A percentile compares a stretch with the other conserved stretches of the same genome.
Evolutionary conservation across 345 rosid species (phyloP).

Genomic region (Turnera subulata): DNA sequence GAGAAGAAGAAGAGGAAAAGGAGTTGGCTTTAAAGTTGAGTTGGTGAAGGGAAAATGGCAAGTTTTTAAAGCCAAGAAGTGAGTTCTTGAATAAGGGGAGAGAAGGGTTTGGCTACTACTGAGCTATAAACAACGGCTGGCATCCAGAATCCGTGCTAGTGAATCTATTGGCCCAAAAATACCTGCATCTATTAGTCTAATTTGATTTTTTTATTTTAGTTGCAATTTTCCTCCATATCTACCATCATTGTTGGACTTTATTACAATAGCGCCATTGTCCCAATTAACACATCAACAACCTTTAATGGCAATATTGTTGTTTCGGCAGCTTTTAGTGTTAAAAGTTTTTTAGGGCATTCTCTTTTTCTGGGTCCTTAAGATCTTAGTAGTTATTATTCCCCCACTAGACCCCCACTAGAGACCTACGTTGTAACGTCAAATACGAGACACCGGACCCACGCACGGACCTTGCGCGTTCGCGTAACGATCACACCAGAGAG

Average conservation of each 20-base stretch:
- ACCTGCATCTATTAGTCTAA: conserved; percentile 16
- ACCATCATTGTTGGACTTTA: background rate
- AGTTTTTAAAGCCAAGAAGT: conserved; percentile 7
- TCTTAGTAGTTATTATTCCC: background rate
- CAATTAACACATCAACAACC: too few species aligned
- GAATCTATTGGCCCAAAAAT: conserved; percentile 43
- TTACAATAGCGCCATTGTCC: conserved; percentile 9
- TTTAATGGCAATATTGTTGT: too few species aligned
- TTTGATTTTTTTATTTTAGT: background rate
- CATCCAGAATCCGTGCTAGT: conserved; percentile 29
- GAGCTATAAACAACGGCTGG: too few species aligned
- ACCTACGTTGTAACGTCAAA: conserved; percentile 16
- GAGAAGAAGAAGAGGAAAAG: background rate
- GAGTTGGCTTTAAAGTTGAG: conserved; percentile 9
- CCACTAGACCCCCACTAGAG: conserved; percentile 16
- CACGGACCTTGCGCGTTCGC: conserved; percentile 36
- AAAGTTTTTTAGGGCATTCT: too few species aligned
- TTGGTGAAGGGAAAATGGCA: conserved; percentile 16
- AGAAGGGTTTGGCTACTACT: too few species aligned
- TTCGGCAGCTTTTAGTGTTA: too few species aligned
- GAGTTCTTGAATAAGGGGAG: background rate
- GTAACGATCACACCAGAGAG: conserved; percentile 22
- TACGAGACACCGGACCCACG: conserved; percentile 26
- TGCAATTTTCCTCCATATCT: background rate
- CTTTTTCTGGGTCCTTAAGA: too few species aligned